Evolutionary conservation across 169 alveolate genomes (phyloP).

Genomic region (Cryptosporidium viatorum): DNA sequence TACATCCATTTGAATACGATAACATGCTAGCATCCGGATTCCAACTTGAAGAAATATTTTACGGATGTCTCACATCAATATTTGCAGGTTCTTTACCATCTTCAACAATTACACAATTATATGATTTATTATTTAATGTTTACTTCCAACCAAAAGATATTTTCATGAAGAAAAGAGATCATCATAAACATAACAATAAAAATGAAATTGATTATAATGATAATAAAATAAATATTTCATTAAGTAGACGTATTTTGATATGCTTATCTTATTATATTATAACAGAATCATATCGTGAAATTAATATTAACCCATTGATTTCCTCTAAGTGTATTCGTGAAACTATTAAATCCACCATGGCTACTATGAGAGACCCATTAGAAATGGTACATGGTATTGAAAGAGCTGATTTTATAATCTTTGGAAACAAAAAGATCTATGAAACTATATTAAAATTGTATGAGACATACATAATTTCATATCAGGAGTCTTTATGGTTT

Average conservation of each 20-base stretch:
- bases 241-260: constrained; percentile 63
- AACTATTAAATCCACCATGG: constrained; percentile 62
- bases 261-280: constrained; percentile 55
- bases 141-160: constrained; percentile 73
- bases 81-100: constrained; percentile 72
- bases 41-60: constrained; percentile 61
- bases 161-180: constrained; percentile 1
- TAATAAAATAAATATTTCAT: constrained; percentile 34
- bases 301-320: constrained; percentile 59
- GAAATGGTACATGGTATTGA: constrained; percentile 74
- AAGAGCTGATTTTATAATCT: constrained; percentile 73
- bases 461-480: constrained; percentile 62
- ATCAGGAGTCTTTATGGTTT: constrained; percentile 71
- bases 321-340: constrained; percentile 73
- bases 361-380: constrained; percentile 73
- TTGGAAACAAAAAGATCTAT: constrained; percentile 64
- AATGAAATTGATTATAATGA: constrained; percentile 18
- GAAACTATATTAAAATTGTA: constrained; percentile 52
- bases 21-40: constrained; percentile 74
- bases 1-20: constrained; percentile 74
- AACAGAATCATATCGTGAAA: constrained; percentile 76
- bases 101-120: constrained; percentile 63
- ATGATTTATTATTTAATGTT: constrained; percentile 61
- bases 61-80: constrained; percentile 59
- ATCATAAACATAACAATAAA: neutral